A percentile compares a stretch with the other conserved stretches of the same genome.
Conservation (phyloP, 1,139 yeast genomes). For the Fermentozyma sake region DNA sequence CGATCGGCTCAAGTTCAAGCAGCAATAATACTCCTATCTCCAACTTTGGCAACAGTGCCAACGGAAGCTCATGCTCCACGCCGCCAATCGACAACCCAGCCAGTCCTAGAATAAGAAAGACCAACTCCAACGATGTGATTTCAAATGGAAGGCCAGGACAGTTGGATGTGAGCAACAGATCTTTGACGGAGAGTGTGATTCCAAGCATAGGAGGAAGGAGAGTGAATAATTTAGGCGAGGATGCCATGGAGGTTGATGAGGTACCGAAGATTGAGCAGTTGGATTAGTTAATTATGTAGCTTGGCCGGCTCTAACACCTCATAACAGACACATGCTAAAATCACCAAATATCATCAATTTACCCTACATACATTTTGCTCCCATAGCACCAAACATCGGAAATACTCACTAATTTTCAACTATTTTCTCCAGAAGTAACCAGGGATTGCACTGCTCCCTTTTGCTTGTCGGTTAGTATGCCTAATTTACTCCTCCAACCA, state of each 20-base stretch:
- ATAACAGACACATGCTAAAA: too few species aligned
- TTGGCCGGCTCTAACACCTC: too few species aligned
- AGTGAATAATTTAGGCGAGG: constrained; percentile 7
- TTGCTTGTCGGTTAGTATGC: too few species aligned
- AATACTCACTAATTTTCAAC: too few species aligned
- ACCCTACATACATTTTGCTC: too few species aligned
- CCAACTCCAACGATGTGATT: constrained; percentile 24
- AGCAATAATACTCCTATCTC: constrained; percentile 9
- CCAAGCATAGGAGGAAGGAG: constrained; percentile 8
- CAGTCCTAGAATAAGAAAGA: constrained; percentile 19
- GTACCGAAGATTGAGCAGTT: constrained; percentile 11
- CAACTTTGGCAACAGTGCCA: constrained; percentile 7
- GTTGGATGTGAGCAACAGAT: constrained; percentile 24
- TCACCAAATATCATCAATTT: too few species aligned
- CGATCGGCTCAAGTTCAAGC: constrained; percentile 3
- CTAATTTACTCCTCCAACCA: too few species aligned
- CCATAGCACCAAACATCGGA: too few species aligned
- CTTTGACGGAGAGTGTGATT: constrained; percentile 32
- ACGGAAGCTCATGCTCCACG: constrained; percentile 14
- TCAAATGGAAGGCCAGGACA: constrained; percentile 29
- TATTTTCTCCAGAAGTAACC: too few species aligned
- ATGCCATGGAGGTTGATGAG: constrained; percentile 13
- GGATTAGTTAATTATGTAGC: too few species aligned
- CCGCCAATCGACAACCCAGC: constrained; percentile 8
- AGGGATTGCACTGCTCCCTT: too few species aligned